Evolutionary conservation across 2,329 filamentous ascomycete genomes (phyloP), one percentile per base, ranked within the genome.

Genomic region (Xylariaceae sp.): DNA sequence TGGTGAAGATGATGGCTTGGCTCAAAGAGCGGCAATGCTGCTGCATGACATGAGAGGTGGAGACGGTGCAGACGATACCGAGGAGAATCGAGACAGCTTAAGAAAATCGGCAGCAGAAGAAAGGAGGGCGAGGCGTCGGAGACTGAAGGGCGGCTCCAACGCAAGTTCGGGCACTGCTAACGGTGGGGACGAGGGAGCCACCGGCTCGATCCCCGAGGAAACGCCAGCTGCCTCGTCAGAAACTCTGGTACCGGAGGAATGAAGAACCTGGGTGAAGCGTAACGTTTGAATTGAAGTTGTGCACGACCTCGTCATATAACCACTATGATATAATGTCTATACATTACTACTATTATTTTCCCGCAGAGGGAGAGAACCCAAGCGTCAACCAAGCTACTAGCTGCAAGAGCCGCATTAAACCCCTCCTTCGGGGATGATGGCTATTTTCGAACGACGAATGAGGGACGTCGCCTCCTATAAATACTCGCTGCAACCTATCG

Each of bases 21-120:
- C 91, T 2, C 89, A 93, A 65, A 85, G 92, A 50, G 93, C 93
- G 2, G 91, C 91, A 1, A 85, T 88, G 61, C 78, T 97, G 71
- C 79, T 98, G 26, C 90, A 96, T 69, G 91, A 91, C 44, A 88
- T 97, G 73, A 85, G 91, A 56, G 81, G 83, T 21, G 82, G 83
- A 42, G 84, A 87, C 47, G 82, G 86, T 42, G 85, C 64, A 52
- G 84, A 83, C 20, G 81, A 79, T 18, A 82, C 80, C 2, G 76
- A 79, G 19, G 77, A 84, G 70, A 77, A 81, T 74, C 74, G 85
- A 55, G 81, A 87, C 65, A 84, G 77, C 57, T 79, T 91, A 54
- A 78, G 91, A 52, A 81, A 86, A 54, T 75, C 87, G 18, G 70
- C 70, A 20, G 69, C 70, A 23, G 70, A 73, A 61, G 70, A 73